phyloP scores from a whole-genome alignment of 495 filamentous ascomycete species.

The Aspergillus ostianus region DNA sequence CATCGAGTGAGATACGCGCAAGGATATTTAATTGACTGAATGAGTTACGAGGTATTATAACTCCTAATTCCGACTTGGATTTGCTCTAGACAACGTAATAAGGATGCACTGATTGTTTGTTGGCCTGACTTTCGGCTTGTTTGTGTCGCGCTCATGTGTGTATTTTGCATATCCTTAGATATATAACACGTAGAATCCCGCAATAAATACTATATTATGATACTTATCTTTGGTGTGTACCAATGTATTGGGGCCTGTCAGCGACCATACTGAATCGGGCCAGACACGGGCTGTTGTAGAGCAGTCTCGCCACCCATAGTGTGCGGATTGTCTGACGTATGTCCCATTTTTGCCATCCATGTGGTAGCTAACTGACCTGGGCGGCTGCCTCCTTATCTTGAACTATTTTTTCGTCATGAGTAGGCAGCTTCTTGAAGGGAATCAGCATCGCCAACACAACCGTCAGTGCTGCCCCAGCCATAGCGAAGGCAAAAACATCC shows the following conservation, averaged over 20 bases:
- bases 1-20: neutral
- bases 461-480: conserved; percentile 20
- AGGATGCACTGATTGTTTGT: neutral
- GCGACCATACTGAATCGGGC: no score
- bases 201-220: no score
- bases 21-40: neutral
- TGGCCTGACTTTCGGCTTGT: neutral
- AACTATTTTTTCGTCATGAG: neutral
- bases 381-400: neutral
- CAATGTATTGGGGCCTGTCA: no score
- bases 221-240: no score
- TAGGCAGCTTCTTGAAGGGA: neutral
- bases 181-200: no score
- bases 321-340: no score
- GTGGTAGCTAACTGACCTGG: no score
- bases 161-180: no score
- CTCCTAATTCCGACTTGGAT: neutral
- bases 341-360: no score
- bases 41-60: neutral
- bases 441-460: conserved; percentile 3
- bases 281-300: no score
- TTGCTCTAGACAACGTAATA: neutral
- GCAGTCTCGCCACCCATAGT: no score
- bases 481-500: conserved; percentile 30
- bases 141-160: no score